A percentile compares a stretch with the other conserved stretches of the same genome.
phyloP scores from a whole-genome alignment of 2,329 filamentous ascomycete species.

The Fusarium agapanthi region DNA sequence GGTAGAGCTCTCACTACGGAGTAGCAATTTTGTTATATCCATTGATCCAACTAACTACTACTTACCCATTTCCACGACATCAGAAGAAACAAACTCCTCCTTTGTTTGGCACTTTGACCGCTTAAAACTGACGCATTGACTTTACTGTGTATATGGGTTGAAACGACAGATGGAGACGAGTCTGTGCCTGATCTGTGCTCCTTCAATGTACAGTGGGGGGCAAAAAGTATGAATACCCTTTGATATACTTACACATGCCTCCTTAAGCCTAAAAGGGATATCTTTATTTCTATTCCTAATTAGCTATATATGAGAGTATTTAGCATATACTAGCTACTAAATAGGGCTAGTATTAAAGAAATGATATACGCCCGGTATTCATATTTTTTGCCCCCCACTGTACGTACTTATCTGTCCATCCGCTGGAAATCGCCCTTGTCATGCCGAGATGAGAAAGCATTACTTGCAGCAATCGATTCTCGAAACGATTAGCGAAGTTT shows the following conservation, averaged over 20 bases:
- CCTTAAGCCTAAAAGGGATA: no score
- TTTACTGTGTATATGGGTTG: constrained; percentile 29
- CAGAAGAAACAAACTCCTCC: constrained; percentile 26
- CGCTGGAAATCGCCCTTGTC: constrained; percentile 1
- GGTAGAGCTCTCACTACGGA: background rate
- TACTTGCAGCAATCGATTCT: constrained; percentile 3
- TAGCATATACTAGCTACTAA: no score
- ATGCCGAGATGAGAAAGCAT: constrained; percentile 19
- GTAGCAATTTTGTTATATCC: background rate
- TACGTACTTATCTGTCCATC: constrained; percentile 15
- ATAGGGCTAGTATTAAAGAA: no score
- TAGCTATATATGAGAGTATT: no score
- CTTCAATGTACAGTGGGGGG: no score
- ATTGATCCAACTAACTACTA: background rate
- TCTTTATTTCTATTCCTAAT: no score
- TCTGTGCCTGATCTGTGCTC: constrained; percentile 18
- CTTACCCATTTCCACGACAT: background rate
- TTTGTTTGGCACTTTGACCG: constrained; percentile 26
- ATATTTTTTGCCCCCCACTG: no score
- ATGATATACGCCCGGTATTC: no score
- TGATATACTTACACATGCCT: no score
- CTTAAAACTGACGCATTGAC: constrained; percentile 33
- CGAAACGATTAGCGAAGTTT: background rate
- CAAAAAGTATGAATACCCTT: no score
- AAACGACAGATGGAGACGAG: constrained; percentile 31